These are phyloP conservation scores for Cryphonectria radicalis DNA, from an alignment of 2,329 filamentous ascomycete genomes.

Conservation along the genomic window DNA sequence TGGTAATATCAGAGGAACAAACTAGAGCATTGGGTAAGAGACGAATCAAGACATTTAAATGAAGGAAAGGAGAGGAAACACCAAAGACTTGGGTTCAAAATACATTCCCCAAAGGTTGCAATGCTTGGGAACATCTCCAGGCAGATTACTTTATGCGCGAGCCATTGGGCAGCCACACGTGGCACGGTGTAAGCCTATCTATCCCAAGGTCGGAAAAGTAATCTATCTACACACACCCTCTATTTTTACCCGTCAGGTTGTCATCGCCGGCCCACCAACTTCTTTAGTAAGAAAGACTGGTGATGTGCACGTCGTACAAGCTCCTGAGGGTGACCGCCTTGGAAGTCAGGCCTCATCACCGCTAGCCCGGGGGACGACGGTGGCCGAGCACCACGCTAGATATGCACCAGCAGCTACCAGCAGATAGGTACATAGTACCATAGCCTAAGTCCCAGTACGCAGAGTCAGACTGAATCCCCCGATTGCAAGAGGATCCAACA, in stretches of 20 bases:
- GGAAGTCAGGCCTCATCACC: background rate
- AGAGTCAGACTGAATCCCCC: background rate
- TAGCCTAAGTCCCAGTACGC: background rate
- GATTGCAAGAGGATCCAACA: background rate
- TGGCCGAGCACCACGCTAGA: constrained; percentile 6
- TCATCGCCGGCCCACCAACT: background rate
- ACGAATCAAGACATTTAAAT: background rate
- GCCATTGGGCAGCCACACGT: constrained; percentile 4
- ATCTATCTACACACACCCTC: background rate
- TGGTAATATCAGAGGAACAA: background rate
- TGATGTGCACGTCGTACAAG: too few species aligned
- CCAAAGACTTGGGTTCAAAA: background rate
- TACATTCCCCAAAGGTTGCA: background rate
- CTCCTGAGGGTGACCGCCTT: background rate
- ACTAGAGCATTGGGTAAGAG: background rate
- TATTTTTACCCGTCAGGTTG: background rate
- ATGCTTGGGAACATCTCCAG: background rate
- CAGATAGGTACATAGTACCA: background rate
- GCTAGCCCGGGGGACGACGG: background rate
- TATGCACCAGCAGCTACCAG: background rate
- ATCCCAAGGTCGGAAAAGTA: background rate
- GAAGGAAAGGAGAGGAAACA: too few species aligned
- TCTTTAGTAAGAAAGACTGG: background rate
- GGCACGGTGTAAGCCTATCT: constrained; percentile 1
- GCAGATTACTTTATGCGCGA: background rate